Conservation (phyloP, 2,329 filamentous ascomycete species). For the Torrubiella hemipterigena region DNA sequence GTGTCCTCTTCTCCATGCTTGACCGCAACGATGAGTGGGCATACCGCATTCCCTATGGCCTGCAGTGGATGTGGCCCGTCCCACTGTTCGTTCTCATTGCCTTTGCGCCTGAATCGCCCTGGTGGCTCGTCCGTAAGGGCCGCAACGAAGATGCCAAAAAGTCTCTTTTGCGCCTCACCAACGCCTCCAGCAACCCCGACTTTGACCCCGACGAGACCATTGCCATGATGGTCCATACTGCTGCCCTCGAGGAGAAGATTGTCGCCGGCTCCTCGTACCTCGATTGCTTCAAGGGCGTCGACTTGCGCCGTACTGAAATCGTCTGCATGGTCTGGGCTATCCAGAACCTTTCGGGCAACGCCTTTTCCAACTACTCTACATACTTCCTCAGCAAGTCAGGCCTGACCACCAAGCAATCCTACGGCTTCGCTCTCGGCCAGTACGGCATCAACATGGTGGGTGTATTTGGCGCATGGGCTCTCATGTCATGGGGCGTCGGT, state of each 20-base stretch:
- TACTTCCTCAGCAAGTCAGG: conserved; percentile 52
- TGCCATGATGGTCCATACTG: conserved; percentile 88
- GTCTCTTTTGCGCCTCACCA: conserved; percentile 54
- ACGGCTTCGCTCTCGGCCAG: conserved; percentile 50
- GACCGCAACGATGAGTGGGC: conserved; percentile 54
- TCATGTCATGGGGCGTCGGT: conserved; percentile 66
- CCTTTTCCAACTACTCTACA: conserved; percentile 54
- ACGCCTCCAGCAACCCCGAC: conserved; percentile 48
- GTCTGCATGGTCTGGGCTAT: conserved; percentile 54
- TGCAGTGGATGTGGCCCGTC: conserved; percentile 71
- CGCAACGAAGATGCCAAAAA: conserved; percentile 53
- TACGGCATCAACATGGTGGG: conserved; percentile 67
- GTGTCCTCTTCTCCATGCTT: conserved; percentile 60
- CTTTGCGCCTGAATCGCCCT: conserved; percentile 59
- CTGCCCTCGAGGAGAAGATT: conserved; percentile 64
- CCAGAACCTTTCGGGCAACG: conserved; percentile 51
- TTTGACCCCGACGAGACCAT: conserved; percentile 78
- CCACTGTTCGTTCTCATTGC: conserved; percentile 54
- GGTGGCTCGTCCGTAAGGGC: conserved; percentile 64
- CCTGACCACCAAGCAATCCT: conserved; percentile 36
- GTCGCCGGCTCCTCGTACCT: conserved; percentile 62
- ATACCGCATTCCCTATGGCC: conserved; percentile 57
- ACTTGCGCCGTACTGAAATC: conserved; percentile 65
- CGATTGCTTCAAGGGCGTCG: conserved; percentile 74
- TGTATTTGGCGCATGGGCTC: conserved; percentile 68